Conservation (phyloP, 345 rosid species). For the Rubroshorea leprosula region DNA sequence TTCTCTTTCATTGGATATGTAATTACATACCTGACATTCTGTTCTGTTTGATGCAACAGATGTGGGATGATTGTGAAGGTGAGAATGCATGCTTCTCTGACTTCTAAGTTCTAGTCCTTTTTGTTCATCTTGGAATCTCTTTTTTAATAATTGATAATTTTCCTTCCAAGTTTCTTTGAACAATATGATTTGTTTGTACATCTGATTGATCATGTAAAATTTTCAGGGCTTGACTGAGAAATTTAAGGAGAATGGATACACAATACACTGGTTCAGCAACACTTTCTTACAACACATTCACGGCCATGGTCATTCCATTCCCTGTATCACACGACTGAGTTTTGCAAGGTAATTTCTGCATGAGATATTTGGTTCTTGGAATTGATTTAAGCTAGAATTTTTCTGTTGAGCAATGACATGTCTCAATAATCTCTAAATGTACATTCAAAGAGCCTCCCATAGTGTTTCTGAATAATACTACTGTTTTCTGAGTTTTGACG, state of each 20-base stretch:
- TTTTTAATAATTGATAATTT: neutral
- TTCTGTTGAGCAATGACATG: neutral
- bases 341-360: neutral
- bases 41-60: conserved; percentile 33
- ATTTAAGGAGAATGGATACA: conserved; percentile 60
- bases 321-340: conserved; percentile 42
- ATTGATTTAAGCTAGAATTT: neutral
- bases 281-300: conserved; percentile 48
- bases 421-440: neutral
- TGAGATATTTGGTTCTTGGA: neutral
- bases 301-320: conserved; percentile 59
- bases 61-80: conserved; percentile 78
- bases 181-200: neutral
- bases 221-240: conserved; percentile 65
- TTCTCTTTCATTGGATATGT: too few species aligned
- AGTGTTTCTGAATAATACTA: neutral
- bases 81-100: conserved; percentile 1
- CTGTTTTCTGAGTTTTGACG: neutral
- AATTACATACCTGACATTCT: neutral
- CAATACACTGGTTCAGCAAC: conserved; percentile 44
- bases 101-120: neutral
- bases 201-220: neutral
- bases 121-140: neutral
- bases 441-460: neutral
- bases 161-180: too few species aligned